Base-by-base conservation (phyloP, 148 eudicot genomes). In the Rhododendron williamsianum region DNA sequence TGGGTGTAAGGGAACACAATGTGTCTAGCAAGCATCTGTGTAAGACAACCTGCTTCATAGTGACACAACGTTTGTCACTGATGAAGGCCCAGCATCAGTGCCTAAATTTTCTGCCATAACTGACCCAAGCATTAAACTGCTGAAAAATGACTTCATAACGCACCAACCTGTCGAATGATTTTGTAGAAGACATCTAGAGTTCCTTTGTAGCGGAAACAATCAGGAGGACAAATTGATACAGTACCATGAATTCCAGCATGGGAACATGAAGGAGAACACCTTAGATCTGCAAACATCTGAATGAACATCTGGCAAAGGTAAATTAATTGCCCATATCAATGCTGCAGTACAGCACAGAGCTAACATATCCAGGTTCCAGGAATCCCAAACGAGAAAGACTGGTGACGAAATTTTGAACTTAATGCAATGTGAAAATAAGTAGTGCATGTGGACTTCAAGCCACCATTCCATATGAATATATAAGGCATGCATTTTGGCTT, bases 171-270 rank as follows among this genome's bases (percentile, higher is more conserved):
- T 30, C 96, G 91, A 81, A 91, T 86, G 84, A 95, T 92, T 92
- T 97, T 97, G 90, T 88, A 90, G 89, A 97, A 88, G 67, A 92
- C 95, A 88, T 97, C 99, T 30, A 97, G 56, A 19, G 98, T 95
- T 86, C 99, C 98, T 89, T 95, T 95, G 87, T 97, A 97, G 49
- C 93, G 98, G 87, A 97, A 97, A 87, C 99, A 95, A 87, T 95
- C 99, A 43, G 98, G 96, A 43, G 99, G 99, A 85, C 99, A 97
- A 30, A 97, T 94, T 25, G 96, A 89, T 48, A 95, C 95, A 1
- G 99, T 97, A 72, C 99, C 99, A 84, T 95, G 98, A 85, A 95
- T 88, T 41, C 98, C 99, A 88, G 98, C 99, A 54, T 94, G 93
- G 0, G 91, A 83, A 81, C 99, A 97, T 23, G 98, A 89, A 25